phyloP scores from a whole-genome alignment of 345 rosid genomes.

The Gossypioides kirkii region DNA sequence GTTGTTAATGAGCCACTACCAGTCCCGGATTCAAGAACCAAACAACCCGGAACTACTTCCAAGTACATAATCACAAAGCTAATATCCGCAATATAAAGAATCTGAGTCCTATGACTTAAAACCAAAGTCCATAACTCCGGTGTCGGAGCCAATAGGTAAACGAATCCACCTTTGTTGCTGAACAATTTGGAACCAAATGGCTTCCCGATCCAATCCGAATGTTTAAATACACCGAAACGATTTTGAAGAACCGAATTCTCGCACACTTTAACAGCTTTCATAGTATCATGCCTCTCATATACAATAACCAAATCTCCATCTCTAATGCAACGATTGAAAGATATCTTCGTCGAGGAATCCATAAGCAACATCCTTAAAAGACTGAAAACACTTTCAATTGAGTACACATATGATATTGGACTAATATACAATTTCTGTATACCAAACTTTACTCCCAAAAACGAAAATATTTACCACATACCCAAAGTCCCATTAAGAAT shows the following conservation, averaged over 20 bases:
- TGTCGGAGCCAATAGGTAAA: slow-evolving; percentile 76
- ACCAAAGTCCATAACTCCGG: slow-evolving; percentile 95
- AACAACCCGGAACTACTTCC: slow-evolving; percentile 85
- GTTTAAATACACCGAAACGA: slow-evolving; percentile 81
- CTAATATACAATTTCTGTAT: neutral
- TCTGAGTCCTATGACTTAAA: slow-evolving; percentile 92
- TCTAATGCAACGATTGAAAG: slow-evolving; percentile 45
- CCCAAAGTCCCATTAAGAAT: slow-evolving; percentile 8
- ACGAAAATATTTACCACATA: neutral
- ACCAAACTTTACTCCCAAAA: neutral
- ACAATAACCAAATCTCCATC: slow-evolving; percentile 80
- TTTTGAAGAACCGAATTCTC: slow-evolving; percentile 64
- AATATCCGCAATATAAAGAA: slow-evolving; percentile 90
- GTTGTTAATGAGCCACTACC: slow-evolving; percentile 93
- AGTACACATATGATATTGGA: neutral
- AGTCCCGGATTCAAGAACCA: slow-evolving; percentile 90
- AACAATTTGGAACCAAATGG: slow-evolving; percentile 88
- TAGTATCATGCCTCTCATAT: slow-evolving; percentile 75
- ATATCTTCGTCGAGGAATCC: slow-evolving; percentile 46
- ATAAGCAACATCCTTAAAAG: slow-evolving; percentile 44
- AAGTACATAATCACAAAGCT: slow-evolving; percentile 71
- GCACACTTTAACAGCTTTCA: slow-evolving; percentile 72
- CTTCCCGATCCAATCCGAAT: slow-evolving; percentile 92
- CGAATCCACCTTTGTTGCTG: slow-evolving; percentile 81
- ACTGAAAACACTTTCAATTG: neutral